These are phyloP conservation scores for Mycena rebaudengoi DNA, from an alignment of 768 basidiomycete species.

Conservation along the genomic window DNA sequence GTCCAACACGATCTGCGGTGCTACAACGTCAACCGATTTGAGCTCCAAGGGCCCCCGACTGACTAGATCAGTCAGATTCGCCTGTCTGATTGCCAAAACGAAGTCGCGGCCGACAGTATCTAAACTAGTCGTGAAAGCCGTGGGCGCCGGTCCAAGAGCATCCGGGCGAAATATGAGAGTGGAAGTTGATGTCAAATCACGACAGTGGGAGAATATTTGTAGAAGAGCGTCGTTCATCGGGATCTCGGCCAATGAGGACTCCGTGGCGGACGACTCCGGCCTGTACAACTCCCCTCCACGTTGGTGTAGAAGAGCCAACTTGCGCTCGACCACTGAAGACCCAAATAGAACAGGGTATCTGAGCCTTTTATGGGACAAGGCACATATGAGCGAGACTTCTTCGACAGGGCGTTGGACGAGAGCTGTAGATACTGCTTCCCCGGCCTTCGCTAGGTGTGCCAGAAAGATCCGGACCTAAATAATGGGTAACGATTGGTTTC, in stretches of 20 bases:
- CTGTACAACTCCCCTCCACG: constrained; percentile 30
- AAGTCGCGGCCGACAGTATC: constrained; percentile 33
- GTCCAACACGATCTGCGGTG: constrained; percentile 38
- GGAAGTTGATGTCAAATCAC: constrained; percentile 8
- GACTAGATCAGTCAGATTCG: constrained; percentile 34
- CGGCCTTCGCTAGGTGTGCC: constrained; percentile 20
- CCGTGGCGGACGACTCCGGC: not conserved
- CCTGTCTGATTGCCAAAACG: constrained; percentile 25
- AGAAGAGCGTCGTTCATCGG: not conserved
- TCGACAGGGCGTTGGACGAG: constrained; percentile 21
- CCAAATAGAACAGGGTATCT: constrained; percentile 30
- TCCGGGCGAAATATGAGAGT: constrained; percentile 20
- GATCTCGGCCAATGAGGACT: not conserved
- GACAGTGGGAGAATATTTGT: not conserved
- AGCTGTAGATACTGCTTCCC: not conserved
- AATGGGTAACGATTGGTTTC: not conserved
- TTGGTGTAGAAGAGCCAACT: constrained; percentile 22
- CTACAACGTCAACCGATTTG: constrained; percentile 32
- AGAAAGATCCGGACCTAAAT: constrained; percentile 21
- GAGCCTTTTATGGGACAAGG: constrained; percentile 31
- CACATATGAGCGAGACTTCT: constrained; percentile 30
- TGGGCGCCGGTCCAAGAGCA: constrained; percentile 19
- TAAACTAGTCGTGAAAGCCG: constrained; percentile 11
- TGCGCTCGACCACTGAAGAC: constrained; percentile 29
- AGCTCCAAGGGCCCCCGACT: constrained; percentile 35